Percentiles rank a stretch among this genome's conserved stretches.
phyloP scores from a whole-genome alignment of 176 grass and related monocot genomes.

The Zea mays region Zm-B73-REFERENCE-NAM-5.0 NC_050097.1:2403501-2404000 shows the following conservation, averaged over 20 bases:
- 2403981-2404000: too few relatives aligned
- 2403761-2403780: slow-evolving; percentile 4
- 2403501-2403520: not conserved
- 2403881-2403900: slow-evolving; percentile 20
- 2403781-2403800: not conserved
- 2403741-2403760: slow-evolving; percentile 1
- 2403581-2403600: too few relatives aligned
- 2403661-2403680: slow-evolving; percentile 12
- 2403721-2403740: not conserved
- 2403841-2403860: not conserved
- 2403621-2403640: not conserved
- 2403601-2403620: not conserved
- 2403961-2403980: not conserved
- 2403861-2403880: not conserved
- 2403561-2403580: too few relatives aligned
- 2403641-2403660: not conserved
- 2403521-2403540: not conserved
- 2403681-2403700: slow-evolving; percentile 2
- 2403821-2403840: slow-evolving; percentile 4
- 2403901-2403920: slow-evolving; percentile 25
- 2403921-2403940: slow-evolving; percentile 4
- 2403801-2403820: slow-evolving; percentile 33
- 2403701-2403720: not conserved
- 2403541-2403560: too few relatives aligned
- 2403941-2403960: not conserved